Conservation (phyloP, 2,329 filamentous ascomycete species). For the Geosmithia putterillii region DNA sequence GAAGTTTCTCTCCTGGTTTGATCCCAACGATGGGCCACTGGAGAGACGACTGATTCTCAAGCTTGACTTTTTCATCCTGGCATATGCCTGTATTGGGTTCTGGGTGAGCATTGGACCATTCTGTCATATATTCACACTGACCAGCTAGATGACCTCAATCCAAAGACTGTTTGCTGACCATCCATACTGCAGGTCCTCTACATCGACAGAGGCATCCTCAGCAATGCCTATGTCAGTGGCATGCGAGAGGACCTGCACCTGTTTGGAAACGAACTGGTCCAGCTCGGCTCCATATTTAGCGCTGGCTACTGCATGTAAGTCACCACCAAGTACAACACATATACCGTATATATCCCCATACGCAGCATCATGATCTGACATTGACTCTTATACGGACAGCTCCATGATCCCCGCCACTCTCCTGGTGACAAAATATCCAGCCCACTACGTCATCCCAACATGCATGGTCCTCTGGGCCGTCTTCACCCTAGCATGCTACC, state of each 20-base stretch:
- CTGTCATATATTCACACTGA: background rate
- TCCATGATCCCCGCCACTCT: conserved; percentile 33
- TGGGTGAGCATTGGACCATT: conserved; percentile 38
- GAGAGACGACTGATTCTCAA: conserved; percentile 26
- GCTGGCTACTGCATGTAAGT: conserved; percentile 19
- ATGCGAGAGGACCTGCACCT: conserved; percentile 38
- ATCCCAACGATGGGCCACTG: conserved; percentile 1
- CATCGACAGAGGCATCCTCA: conserved; percentile 11
- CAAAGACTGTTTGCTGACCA: background rate
- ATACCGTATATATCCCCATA: background rate
- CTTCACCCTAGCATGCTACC: conserved; percentile 42
- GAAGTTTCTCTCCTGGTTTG: background rate
- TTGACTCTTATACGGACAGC: background rate
- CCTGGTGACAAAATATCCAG: conserved; percentile 30
- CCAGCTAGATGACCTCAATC: background rate
- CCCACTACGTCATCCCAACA: conserved; percentile 36
- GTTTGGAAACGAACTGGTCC: conserved; percentile 38
- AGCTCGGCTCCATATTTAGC: conserved; percentile 31
- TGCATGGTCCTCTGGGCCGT: conserved; percentile 42
- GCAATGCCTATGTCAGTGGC: conserved; percentile 43
- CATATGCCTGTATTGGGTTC: conserved; percentile 40
- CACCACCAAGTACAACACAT: conserved; percentile 29
- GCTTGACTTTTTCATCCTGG: conserved; percentile 41
- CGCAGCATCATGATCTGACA: background rate
- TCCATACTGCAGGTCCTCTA: background rate